Conservation (phyloP, 345 rosid species). For the Angophora floribunda region DNA sequence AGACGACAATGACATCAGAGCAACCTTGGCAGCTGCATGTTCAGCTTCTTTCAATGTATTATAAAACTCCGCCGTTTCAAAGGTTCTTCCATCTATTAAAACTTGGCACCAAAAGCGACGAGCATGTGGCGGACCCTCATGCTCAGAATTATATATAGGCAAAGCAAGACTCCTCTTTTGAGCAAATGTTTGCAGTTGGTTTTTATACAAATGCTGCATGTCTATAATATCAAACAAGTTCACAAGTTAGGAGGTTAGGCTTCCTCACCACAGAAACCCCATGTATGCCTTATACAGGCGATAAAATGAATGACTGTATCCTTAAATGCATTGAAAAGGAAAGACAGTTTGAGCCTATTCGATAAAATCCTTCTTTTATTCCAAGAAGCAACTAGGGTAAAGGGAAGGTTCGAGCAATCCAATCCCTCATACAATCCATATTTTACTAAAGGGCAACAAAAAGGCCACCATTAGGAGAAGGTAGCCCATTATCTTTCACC, state of each 20-base stretch:
- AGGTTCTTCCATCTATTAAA: conserved; percentile 17
- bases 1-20: conserved; percentile 10
- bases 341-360: not conserved
- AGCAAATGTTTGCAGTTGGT: conserved; percentile 17
- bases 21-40: conserved; percentile 31
- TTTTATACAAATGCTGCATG: conserved; percentile 12
- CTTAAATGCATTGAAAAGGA: not conserved
- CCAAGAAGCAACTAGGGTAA: not conserved
- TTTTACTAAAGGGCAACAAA: not conserved
- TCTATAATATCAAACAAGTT: not conserved
- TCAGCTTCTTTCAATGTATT: conserved; percentile 26
- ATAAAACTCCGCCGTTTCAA: conserved; percentile 6
- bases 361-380: not conserved
- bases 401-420: not conserved
- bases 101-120: conserved; percentile 24
- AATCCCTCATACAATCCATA: not conserved
- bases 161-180: conserved; percentile 19
- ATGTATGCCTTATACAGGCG: not conserved
- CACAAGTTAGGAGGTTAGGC: not conserved
- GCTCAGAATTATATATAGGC: conserved; percentile 20
- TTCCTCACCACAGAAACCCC: not conserved
- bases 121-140: conserved; percentile 27
- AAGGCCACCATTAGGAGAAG: not conserved
- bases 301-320: not conserved
- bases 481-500: not conserved